Conservation (phyloP, 2,329 filamentous ascomycete genomes). For the Trichoderma polysporum region DNA sequence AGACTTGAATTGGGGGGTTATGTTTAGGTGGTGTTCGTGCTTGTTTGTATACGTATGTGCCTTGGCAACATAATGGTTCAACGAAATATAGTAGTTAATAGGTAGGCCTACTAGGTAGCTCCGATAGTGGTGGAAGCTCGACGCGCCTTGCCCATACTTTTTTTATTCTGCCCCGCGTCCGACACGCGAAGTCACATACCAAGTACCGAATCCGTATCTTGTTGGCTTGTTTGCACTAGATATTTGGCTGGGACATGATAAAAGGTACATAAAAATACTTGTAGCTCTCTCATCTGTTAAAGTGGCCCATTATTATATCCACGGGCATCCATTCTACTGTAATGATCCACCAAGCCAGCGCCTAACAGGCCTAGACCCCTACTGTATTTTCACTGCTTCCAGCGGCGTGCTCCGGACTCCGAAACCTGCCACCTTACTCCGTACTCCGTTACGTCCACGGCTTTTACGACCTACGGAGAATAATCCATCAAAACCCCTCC, state of each 20-base stretch:
- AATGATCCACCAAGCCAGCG: not conserved
- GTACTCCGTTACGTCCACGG: too few relatives aligned
- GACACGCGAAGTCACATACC: slow-evolving; percentile 1
- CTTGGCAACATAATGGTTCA: not conserved
- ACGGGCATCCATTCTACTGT: too few relatives aligned
- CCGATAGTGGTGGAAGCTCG: not conserved
- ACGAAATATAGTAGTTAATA: too few relatives aligned
- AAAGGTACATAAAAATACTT: not conserved
- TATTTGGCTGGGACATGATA: not conserved
- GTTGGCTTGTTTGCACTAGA: not conserved
- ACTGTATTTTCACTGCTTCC: not conserved
- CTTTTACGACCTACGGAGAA: too few relatives aligned
- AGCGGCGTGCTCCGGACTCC: slow-evolving; percentile 6
- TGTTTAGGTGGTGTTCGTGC: not conserved
- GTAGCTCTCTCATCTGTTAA: not conserved
- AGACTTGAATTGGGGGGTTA: not conserved
- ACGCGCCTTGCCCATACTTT: slow-evolving; percentile 5
- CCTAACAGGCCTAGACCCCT: not conserved
- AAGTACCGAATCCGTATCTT: not conserved
- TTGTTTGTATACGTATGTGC: not conserved
- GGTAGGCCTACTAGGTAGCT: not conserved
- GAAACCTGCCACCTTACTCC: not conserved
- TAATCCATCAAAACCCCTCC: not conserved
- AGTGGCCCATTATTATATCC: too few relatives aligned
- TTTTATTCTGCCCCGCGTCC: slow-evolving; percentile 12